These are phyloP conservation scores for Tuber melanosporum DNA, from an alignment of 495 filamentous ascomycete species.

Conservation along the genomic window DNA sequence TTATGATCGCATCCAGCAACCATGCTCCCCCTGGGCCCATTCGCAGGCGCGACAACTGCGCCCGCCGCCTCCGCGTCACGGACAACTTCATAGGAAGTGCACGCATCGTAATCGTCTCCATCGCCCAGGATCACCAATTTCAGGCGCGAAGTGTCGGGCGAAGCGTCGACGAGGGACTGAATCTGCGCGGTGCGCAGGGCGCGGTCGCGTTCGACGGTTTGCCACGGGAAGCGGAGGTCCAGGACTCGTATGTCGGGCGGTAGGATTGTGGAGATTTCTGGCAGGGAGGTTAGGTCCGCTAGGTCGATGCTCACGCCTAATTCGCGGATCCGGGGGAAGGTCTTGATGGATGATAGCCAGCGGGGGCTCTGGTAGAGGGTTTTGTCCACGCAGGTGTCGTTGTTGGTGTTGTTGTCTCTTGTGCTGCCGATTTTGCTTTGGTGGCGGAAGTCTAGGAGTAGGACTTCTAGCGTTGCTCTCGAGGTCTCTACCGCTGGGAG, in stretches of 20 bases:
- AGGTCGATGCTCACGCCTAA: not conserved
- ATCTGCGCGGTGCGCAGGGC: not conserved
- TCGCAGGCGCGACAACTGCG: not conserved
- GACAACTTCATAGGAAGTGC: not conserved
- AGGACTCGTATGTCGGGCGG: slow-evolving; percentile 1
- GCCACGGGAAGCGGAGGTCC: not conserved
- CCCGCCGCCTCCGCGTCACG: not conserved
- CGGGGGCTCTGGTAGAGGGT: slow-evolving; percentile 1
- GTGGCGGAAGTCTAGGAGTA: not conserved
- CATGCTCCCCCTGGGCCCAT: not conserved
- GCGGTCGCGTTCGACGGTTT: not conserved
- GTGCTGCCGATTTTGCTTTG: not conserved
- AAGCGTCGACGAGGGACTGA: not conserved
- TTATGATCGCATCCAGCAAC: slow-evolving; percentile 1
- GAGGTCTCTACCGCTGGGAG: slow-evolving; percentile 3
- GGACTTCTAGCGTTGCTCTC: not conserved
- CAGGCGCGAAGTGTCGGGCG: not conserved
- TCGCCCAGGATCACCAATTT: slow-evolving; percentile 1
- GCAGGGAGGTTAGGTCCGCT: not conserved
- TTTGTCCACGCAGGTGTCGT: not conserved
- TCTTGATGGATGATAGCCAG: not conserved
- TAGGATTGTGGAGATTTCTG: not conserved
- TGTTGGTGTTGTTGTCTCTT: not conserved
- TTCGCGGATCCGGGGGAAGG: not conserved
- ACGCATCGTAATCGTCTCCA: slow-evolving; percentile 1